Evolutionary conservation across 2,329 filamentous ascomycete genomes (phyloP).

Genomic region (Aspergillus pseudoviridinutans): DNA sequence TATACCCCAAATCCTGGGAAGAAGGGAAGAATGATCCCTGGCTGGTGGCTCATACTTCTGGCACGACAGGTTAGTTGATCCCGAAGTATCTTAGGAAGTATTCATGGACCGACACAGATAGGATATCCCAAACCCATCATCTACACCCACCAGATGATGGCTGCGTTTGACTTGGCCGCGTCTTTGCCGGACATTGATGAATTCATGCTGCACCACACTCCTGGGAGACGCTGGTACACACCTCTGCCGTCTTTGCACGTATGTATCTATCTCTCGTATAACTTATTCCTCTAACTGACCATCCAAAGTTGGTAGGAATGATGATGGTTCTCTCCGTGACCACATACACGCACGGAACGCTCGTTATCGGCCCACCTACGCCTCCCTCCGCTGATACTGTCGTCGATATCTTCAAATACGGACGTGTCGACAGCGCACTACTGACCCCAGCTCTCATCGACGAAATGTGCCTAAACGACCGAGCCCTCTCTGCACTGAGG

Average conservation of each 20-base stretch:
- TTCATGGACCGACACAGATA: not conserved
- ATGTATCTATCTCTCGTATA: not conserved
- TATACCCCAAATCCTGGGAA: slow-evolving; percentile 23
- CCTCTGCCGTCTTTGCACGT: slow-evolving; percentile 22
- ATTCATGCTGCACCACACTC: slow-evolving; percentile 8
- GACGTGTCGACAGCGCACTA: slow-evolving; percentile 12
- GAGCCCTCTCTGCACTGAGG: slow-evolving; percentile 13
- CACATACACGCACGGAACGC: slow-evolving; percentile 9
- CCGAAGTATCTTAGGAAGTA: not conserved
- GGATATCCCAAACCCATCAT: slow-evolving; percentile 19
- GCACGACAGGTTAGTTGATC: slow-evolving; percentile 19
- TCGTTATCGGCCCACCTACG: slow-evolving; percentile 16
- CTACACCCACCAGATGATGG: slow-evolving; percentile 21
- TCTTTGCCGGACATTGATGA: slow-evolving; percentile 9
- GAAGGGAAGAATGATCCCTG: slow-evolving; percentile 25
- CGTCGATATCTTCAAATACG: slow-evolving; percentile 15
- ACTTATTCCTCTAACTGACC: not conserved
- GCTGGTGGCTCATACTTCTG: slow-evolving; percentile 26
- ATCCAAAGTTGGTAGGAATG: slow-evolving; percentile 17
- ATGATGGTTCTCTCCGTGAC: slow-evolving; percentile 15
- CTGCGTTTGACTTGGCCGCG: slow-evolving; percentile 2
- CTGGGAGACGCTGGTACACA: slow-evolving; percentile 15
- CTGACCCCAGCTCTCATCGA: slow-evolving; percentile 22
- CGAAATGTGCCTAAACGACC: slow-evolving; percentile 10
- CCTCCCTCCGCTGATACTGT: slow-evolving; percentile 10